Base-by-base conservation (phyloP, 1,139 yeast genomes). In the Debaryomyces fabryi region DNA sequence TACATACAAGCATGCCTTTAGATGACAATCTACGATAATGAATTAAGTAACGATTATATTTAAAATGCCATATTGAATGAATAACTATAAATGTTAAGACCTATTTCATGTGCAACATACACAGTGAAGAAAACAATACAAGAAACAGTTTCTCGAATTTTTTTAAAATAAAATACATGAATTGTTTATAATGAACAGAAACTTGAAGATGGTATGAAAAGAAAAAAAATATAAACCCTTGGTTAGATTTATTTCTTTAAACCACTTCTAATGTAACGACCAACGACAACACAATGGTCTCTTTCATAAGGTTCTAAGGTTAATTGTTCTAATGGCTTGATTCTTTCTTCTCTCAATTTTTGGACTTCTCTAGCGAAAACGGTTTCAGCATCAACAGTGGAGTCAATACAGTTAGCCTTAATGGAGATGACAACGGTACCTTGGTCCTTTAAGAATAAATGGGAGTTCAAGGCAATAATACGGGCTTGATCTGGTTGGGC, bases 401-500 rank as follows among this genome's bases (percentile, higher is more conserved):
- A 93, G 78, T 93, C 99, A 72, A 93, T 93, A 90, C 98, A 93
- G 90, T 93, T 93, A 64, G 99, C 98, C 84, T 93, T 92, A 78
- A 93, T 92, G 65, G 98, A 91, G 68, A 93, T 93, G 59, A 93
- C 95, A 62, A 93, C 98, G 70, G 96, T 95, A 77, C 99, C 99
- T 76, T 87, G 91, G 74, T 93, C 98, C 78, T 95, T 93, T 71
- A 93, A 83, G 87, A 93, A 93, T 83, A 92, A 82, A 75, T 93
- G 99, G 50, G 98, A 87, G 83, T 93, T 93, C 72, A 93, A 84
- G 49, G 98, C 99, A 73, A 95, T 92, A 71, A 93, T 95, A 86
- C 99, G 96, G 62, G 99, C 99, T 80, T 93, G 99, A 79, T 93
- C 99, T 45, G 99, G 99, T 81, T 93, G 99, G 59, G 99, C 99